Percentiles rank a stretch among this genome's conserved stretches.
Evolutionary conservation across 306 rosid genomes (phyloP).

Genomic region (Vicia sativa): DNA sequence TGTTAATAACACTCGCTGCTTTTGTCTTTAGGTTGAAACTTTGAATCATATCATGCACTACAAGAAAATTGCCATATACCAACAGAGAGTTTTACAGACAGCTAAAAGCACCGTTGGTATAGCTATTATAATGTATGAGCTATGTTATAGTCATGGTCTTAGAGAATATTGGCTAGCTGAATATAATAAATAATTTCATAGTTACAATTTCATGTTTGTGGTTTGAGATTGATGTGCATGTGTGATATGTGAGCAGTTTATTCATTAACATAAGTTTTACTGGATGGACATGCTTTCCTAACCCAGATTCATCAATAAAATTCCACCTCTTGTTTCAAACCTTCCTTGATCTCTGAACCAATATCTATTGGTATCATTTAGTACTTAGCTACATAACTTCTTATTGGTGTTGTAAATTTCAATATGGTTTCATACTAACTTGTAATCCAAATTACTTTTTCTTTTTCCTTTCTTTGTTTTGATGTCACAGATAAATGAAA

Average conservation of each 20-base stretch:
- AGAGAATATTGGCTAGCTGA: constrained; percentile 2
- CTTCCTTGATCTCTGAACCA: constrained; percentile 7
- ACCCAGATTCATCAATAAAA: background rate
- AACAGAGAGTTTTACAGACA: too few relatives aligned
- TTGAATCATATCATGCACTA: too few relatives aligned
- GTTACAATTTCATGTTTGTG: constrained; percentile 1
- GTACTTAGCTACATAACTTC: constrained; percentile 15
- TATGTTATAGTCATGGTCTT: background rate
- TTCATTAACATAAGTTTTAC: background rate
- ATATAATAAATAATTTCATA: constrained; percentile 13
- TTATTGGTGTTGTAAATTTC: constrained; percentile 10
- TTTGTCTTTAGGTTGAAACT: too few relatives aligned
- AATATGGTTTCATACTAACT: constrained; percentile 9
- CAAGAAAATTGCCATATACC: too few relatives aligned
- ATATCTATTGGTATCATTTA: background rate
- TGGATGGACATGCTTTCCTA: background rate
- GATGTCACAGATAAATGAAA: constrained; percentile 83
- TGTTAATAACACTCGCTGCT: too few relatives aligned
- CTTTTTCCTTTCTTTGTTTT: constrained; percentile 2
- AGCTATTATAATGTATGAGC: constrained; percentile 14
- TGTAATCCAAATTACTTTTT: constrained; percentile 28
- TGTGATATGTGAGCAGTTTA: background rate
- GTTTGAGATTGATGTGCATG: too few relatives aligned
- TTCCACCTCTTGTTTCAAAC: background rate
- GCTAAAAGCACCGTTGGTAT: too few relatives aligned